Evolutionary conservation across 768 basidiomycete genomes (phyloP), one percentile per base, ranked within the genome.

Genomic region (Coprinellus micaceus): DNA sequence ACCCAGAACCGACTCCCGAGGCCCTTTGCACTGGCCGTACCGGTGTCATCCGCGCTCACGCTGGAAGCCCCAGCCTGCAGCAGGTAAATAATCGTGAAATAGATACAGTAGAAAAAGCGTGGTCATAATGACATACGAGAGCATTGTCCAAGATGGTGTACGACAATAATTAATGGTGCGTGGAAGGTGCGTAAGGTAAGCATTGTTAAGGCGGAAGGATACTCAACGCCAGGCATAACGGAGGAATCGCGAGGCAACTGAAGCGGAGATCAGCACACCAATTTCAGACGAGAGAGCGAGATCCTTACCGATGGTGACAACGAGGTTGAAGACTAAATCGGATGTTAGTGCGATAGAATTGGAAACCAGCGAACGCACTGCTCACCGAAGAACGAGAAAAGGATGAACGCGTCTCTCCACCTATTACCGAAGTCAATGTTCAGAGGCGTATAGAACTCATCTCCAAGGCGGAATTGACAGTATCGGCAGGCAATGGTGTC

Each of bases 391-490:
- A 52, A 57, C 13, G 56, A 9, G 26, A 57, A 57, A 13, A 57
- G 28, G 19, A 57, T 57, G 41, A 44, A 57, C 2, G 77, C 78
- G 58, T 91, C 87, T 58, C 88, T 73, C 87, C 89, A 89, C 9
- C 86, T 74, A 19, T 80, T 64, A 5, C 75, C 71, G 65, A 77
- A 90, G 0, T 66, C 66, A 62, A 92, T 89, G 59, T 88, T 88
- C 41, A 92, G 69, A 0, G 86, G 86, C 11, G 67, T 62, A 66
- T 77, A 88, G 71, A 86, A 92, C 59, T 91, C 72, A 60, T 91
- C 86, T 0, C 89, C 89, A 22, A 80, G 70, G 64, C 61, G 53
- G 64, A 80, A 91, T 63, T 83, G 81, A 63, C 93, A 94, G 67
- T 91, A 94, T 15, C 79, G 77, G 68, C 94, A 95, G 5, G 69